phyloP scores from a whole-genome alignment of 2,329 filamentous ascomycete species.

The Blastomyces parvus region DNA sequence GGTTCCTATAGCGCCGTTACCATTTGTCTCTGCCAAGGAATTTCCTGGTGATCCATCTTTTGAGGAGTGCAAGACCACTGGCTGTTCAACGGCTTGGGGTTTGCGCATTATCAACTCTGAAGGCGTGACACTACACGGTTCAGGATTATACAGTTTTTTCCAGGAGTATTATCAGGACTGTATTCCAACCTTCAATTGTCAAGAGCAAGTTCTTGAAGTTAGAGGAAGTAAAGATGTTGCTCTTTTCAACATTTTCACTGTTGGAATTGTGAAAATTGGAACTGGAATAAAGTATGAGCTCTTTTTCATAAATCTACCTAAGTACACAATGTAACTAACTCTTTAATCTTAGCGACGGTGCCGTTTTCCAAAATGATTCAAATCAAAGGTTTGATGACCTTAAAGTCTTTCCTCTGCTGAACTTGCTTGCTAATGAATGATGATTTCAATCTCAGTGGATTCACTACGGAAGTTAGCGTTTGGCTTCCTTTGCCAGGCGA shows the following conservation, averaged over 20 bases:
- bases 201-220: conserved; percentile 25
- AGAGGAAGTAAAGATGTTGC: conserved; percentile 16
- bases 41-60: conserved; percentile 46
- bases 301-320: not conserved
- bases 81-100: conserved; percentile 48
- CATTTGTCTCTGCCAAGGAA: conserved; percentile 40
- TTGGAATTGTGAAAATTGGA: conserved; percentile 18
- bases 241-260: conserved; percentile 21
- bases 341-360: not conserved
- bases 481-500: conserved; percentile 7
- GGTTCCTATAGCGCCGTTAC: conserved; percentile 49
- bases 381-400: conserved; percentile 7
- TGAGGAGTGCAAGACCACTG: conserved; percentile 28
- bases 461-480: conserved; percentile 7
- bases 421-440: not conserved
- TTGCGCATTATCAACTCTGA: conserved; percentile 50
- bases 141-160: conserved; percentile 57
- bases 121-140: conserved; percentile 52
- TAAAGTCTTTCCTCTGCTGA: not conserved
- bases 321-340: not conserved
- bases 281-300: conserved; percentile 6
- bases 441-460: conserved; percentile 5
- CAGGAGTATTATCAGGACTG: conserved; percentile 47
- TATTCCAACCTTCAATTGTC: conserved; percentile 40
- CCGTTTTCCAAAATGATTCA: conserved; percentile 8